Conservation (phyloP, 129 eudicot genomes). For the Lonicera japonica region DNA sequence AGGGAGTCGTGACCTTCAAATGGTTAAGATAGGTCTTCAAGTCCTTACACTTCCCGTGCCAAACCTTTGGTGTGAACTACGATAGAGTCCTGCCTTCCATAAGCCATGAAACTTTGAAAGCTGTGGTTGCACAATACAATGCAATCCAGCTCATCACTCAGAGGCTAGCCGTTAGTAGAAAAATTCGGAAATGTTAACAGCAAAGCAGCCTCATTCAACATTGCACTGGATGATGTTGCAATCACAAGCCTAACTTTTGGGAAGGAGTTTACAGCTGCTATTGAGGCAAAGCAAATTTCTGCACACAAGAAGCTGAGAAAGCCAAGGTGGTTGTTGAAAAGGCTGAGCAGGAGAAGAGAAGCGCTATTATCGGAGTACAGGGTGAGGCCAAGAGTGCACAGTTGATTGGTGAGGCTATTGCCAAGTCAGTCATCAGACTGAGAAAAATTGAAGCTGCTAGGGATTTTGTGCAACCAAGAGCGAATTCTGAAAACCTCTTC, state of each 20-base stretch:
- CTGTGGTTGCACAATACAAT: constrained; percentile 61
- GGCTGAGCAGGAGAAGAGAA: constrained; percentile 67
- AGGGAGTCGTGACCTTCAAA: constrained; percentile 77
- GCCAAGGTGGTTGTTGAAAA: constrained; percentile 68
- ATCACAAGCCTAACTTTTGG: constrained; percentile 59
- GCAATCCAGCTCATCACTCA: constrained; percentile 60
- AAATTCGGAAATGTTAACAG: constrained; percentile 41
- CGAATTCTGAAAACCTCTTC: not conserved
- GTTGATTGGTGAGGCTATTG: constrained; percentile 23
- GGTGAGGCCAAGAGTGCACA: constrained; percentile 27
- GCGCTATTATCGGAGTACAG: constrained; percentile 59
- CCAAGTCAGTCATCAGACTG: constrained; percentile 18
- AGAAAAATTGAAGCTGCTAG: constrained; percentile 30
- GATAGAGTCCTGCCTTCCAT: constrained; percentile 58
- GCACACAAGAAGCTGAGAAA: constrained; percentile 74
- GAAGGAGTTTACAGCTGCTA: constrained; percentile 56
- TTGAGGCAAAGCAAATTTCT: constrained; percentile 67
- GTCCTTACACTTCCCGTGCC: constrained; percentile 48
- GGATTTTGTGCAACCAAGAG: constrained; percentile 6
- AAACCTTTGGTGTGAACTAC: constrained; percentile 48
- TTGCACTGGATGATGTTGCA: constrained; percentile 58
- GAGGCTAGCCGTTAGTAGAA: constrained; percentile 51
- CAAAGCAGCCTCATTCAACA: constrained; percentile 44
- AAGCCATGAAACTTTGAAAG: constrained; percentile 49
- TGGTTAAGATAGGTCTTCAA: constrained; percentile 58